phyloP scores from a whole-genome alignment of 2,329 filamentous ascomycete species.

The Diplodia intermedia region DNA sequence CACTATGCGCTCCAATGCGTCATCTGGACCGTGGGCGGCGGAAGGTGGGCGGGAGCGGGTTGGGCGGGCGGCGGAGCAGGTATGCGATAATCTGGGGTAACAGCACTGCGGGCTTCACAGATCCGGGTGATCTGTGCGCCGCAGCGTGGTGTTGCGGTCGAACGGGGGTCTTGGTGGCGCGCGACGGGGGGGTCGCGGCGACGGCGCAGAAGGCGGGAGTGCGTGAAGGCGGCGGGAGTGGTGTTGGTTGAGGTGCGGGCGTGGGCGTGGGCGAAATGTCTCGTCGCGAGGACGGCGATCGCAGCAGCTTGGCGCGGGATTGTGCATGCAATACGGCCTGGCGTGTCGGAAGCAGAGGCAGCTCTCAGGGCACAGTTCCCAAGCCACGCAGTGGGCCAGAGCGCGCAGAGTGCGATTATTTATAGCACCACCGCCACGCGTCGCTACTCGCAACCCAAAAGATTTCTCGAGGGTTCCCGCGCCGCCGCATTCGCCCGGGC shows the following conservation, averaged over 20 bases:
- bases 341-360: slow-evolving; percentile 19
- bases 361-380: slow-evolving; percentile 17
- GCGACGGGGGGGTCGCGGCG: neutral
- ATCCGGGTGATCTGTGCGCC: slow-evolving; percentile 32
- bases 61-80: slow-evolving; percentile 14
- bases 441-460: neutral
- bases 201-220: slow-evolving; percentile 3
- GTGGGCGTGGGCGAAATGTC: slow-evolving; percentile 29
- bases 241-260: slow-evolving; percentile 11
- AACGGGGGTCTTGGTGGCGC: slow-evolving; percentile 18
- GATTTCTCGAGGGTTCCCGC: neutral
- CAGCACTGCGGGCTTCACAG: slow-evolving; percentile 29
- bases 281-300: slow-evolving; percentile 26
- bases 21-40: slow-evolving; percentile 14
- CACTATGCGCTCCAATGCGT: slow-evolving; percentile 12
- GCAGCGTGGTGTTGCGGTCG: slow-evolving; percentile 29
- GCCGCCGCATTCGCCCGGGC: neutral
- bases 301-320: slow-evolving; percentile 26
- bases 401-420: slow-evolving; percentile 14
- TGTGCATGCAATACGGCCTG: slow-evolving; percentile 25
- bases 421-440: slow-evolving; percentile 30
- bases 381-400: slow-evolving; percentile 19
- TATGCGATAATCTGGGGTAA: slow-evolving; percentile 33
- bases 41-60: slow-evolving; percentile 10
- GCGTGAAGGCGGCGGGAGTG: slow-evolving; percentile 12